Evolutionary conservation across 225 moss, liverwort and hornwort species (phyloP), one percentile per base, ranked within the genome.

Genomic region (Asterella californica): DNA sequence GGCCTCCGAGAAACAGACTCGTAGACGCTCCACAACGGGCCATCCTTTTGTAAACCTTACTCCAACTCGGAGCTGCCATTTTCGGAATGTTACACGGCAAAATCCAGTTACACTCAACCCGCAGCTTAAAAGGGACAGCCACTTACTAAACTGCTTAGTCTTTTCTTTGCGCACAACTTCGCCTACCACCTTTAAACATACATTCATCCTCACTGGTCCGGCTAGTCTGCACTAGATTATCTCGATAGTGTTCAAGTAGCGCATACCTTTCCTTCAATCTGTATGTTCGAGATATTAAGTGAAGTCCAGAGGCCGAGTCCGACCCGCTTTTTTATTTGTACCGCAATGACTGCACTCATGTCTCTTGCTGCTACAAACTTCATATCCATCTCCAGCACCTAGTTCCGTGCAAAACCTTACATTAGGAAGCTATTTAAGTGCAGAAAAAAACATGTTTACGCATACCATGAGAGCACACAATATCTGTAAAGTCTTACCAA

Each of bases 231-330:
- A 24, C 0, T 18, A 15, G 24, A 57, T 57, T 11, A 19, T 24
- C 24, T 57, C 7, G 5, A 21, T 19, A 22, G 17, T 57, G 18
- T 19, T 57, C 18, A 57, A 57, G 57, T 5, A 22, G 57, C 1
- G 32, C 52, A 79, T 88, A 94, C 88, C 89, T 92, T 91, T 84
- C 99, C 99, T 76, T 92, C 90, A 52, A 95, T 30, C 76, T 91
- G 88, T 76, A 99, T 5, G 72, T 91, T 90, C 78, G 91, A 88
- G 76, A 99, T 52, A 79, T 99, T 91, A 36, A 99, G 36, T 55
- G 88, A 87, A 76, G 95, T 85, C 95, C 92, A 95, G 17, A 99
- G 85, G 57, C 99, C 99, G 48, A 93, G 77, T n/a, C 93, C 95
- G 69, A 95, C 55, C 46, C 94, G 91, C 76, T 90, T 93, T 70